Base-by-base conservation (phyloP, 148 eudicot species). In the Beta vulgaris region DNA sequence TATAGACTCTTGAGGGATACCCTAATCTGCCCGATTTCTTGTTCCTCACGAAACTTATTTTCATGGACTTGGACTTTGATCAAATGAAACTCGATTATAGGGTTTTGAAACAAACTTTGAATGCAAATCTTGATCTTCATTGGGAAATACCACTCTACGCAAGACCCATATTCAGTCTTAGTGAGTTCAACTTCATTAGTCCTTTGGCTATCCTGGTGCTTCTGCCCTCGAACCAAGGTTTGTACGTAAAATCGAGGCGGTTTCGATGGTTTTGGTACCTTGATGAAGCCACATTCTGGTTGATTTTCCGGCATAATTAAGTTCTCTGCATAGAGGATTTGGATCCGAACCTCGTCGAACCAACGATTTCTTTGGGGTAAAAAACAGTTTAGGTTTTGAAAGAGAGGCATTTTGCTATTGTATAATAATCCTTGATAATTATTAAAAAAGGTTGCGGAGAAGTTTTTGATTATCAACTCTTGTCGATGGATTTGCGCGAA, bases 11-110 rank as follows among this genome's bases (percentile, higher is more conserved):
- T 43, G 26, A 73, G 6, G 32, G 43, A 26, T 25, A 73, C 42
- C 29, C 69, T 73, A 73, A 43, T 32, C 23, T 29, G 13, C 34
- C 76, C 76, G 3, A 73, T 21, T 28, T 42, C 68, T 44, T 73
- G 37, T 49, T 60, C 57, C 14, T n/a, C n/a, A n/a, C n/a, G n/a
- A n/a, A 12, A 21, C 16, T 19, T 25, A 36, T 18, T 42, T n/a
- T 40, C 62, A 7, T 15, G 23, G 29, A 60, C 68, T 61, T 61
- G 68, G 43, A 73, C 68, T 61, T 61, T 55, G 43, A 73, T 19
- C 57, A 73, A 68, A 73, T 49, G 76, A 61, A 73, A 73, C 43
- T 73, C 59, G 43, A 73, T 49, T 2, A 4, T 43, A 28, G 43
- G 25, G 23, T n/a, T 43, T 7, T 61, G 26, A 21, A 73, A 61